Percentiles rank a stretch among this genome's conserved stretches.
Conservation (phyloP, 2,329 filamentous ascomycete species). For the Calonectria hawksworthii region DNA sequence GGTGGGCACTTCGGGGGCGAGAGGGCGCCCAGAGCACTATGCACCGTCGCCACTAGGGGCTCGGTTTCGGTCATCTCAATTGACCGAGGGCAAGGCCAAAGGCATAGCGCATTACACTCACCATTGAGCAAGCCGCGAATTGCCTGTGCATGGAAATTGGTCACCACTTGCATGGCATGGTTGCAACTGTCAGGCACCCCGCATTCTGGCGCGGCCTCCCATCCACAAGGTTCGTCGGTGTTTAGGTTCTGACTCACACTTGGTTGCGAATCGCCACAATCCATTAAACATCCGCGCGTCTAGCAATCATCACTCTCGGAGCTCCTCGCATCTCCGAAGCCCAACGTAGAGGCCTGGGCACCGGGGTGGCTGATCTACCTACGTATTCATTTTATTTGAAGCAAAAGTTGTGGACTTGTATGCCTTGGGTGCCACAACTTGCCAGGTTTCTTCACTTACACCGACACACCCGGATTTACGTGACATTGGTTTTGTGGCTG, state of each 20-base stretch:
- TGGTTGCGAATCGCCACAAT: slow-evolving; percentile 32
- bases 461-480: neutral
- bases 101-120: too few relatives aligned
- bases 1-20: slow-evolving; percentile 24
- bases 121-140: neutral
- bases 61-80: slow-evolving; percentile 20
- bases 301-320: slow-evolving; percentile 25
- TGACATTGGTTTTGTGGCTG: neutral
- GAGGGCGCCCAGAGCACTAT: neutral
- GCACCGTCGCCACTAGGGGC: slow-evolving; percentile 13
- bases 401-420: neutral
- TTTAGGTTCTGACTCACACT: slow-evolving; percentile 40
- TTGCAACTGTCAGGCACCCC: neutral
- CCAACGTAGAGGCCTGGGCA: neutral
- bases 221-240: neutral
- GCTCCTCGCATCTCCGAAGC: slow-evolving; percentile 23
- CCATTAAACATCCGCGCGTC: slow-evolving; percentile 37
- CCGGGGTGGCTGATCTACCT: neutral
- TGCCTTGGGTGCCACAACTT: neutral
- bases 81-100: neutral
- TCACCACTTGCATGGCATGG: neutral
- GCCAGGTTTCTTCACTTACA: neutral
- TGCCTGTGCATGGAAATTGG: slow-evolving; percentile 1
- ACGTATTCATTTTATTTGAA: neutral
- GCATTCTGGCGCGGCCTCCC: slow-evolving; percentile 17